A percentile compares a stretch with the other conserved stretches of the same genome.
phyloP scores from a whole-genome alignment of 257 asterid genomes.

The Paraleonurus japonicus region DNA sequence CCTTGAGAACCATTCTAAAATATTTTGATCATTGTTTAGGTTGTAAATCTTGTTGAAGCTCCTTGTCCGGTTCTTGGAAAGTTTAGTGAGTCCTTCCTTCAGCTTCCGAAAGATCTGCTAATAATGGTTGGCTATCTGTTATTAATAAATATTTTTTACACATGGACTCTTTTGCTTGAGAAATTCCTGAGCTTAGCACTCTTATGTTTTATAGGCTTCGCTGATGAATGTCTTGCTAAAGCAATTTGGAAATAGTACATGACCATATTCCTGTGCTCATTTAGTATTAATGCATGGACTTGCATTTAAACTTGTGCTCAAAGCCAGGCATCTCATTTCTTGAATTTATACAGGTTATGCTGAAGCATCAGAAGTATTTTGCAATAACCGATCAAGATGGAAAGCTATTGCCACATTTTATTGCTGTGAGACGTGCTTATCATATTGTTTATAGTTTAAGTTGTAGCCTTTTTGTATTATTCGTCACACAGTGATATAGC shows the following conservation, averaged over 20 bases:
- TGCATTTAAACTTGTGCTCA: not conserved
- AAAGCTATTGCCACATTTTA: conserved; percentile 74
- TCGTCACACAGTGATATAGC: conserved; percentile 8
- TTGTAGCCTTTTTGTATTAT: conserved; percentile 3
- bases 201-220: not conserved
- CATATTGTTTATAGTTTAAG: conserved; percentile 5
- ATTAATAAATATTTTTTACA: conserved; percentile 10
- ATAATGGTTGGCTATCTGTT: conserved; percentile 64
- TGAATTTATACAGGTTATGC: conserved; percentile 78
- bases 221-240: not conserved
- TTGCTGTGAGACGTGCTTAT: conserved; percentile 63
- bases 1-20: conserved; percentile 20
- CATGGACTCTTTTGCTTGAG: conserved; percentile 8
- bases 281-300: not conserved
- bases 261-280: not conserved
- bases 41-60: conserved; percentile 94
- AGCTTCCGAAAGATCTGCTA: conserved; percentile 89
- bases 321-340: conserved; percentile 21
- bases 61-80: conserved; percentile 83
- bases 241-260: not conserved
- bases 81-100: conserved; percentile 73
- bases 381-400: conserved; percentile 73
- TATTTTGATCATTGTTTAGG: conserved; percentile 46
- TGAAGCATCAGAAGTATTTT: conserved; percentile 95
- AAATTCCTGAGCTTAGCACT: conserved; percentile 13